These are phyloP conservation scores for Dioszegia aurantiaca DNA, from an alignment of 768 basidiomycete species.

Conservation along the genomic window DNA sequence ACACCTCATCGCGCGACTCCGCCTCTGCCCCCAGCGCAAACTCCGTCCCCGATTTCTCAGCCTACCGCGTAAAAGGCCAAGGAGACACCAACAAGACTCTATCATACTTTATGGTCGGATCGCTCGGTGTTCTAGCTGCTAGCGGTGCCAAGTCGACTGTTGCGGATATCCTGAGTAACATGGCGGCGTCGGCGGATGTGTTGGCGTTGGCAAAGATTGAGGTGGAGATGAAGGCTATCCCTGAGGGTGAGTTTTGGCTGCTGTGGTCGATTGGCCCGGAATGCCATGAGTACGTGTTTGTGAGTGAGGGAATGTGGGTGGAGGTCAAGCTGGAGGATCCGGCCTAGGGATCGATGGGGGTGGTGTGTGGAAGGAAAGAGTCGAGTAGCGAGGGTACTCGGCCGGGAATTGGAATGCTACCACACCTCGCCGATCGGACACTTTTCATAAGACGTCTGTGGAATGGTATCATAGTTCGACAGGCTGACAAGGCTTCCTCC, in stretches of 20 bases:
- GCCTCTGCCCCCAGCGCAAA: conserved; percentile 52
- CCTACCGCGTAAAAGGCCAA: conserved; percentile 68
- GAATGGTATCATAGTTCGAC: too few relatives aligned
- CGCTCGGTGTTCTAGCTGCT: conserved; percentile 88
- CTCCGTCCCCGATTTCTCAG: conserved; percentile 81
- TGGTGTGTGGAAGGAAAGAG: too few relatives aligned
- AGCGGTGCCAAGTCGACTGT: conserved; percentile 91
- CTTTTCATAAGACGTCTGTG: too few relatives aligned
- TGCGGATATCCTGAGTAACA: conserved; percentile 88
- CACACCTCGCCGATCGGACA: too few relatives aligned
- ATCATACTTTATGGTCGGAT: conserved; percentile 56
- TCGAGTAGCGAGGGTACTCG: too few relatives aligned
- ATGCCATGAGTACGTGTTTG: too few relatives aligned
- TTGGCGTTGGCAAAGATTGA: conserved; percentile 97
- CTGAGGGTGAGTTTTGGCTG: conserved; percentile 64
- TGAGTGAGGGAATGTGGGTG: too few relatives aligned
- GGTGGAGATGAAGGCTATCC: conserved; percentile 81
- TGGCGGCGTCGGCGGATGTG: conserved; percentile 96
- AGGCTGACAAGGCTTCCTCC: too few relatives aligned
- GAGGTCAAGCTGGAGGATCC: too few relatives aligned
- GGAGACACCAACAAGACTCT: conserved; percentile 53
- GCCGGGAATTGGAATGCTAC: too few relatives aligned
- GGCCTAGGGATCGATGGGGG: too few relatives aligned
- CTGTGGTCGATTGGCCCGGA: neutral
- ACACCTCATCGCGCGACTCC: conserved; percentile 63